Evolutionary conservation across 345 rosid species (phyloP), one percentile per base, ranked within the genome.

Genomic region (Linum tenue): DNA sequence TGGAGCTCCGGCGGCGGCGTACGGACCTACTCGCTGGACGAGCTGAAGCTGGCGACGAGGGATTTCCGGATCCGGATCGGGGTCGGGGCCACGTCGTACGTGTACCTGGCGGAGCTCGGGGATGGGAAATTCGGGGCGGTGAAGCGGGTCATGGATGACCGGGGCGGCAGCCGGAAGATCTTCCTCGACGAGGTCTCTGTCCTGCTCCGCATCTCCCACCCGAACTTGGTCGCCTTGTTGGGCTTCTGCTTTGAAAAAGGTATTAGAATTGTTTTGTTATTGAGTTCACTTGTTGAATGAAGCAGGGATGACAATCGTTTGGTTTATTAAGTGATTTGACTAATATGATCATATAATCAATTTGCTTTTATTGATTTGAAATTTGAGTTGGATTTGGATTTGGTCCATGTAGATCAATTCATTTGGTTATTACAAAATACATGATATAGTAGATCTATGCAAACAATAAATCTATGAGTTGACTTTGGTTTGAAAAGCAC

Each of bases 161-260:
- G 72, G 57, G 81, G 81, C 31, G 86, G 82, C 4, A 73, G 70
- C 78, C 76, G 70, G 71, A 82, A 82, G 69, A 74, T 78, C 15
- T 82, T 82, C 75, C 59, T 82, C 62, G 86, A 82, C 59, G 84
- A 83, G 64, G 82, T 83, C 31, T 82, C 86, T 3, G 76, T 78
- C 53, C 60, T 82, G 69, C 81, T 76, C 1, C 64, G 84, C 60
- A 78, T 83, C 65, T 83, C 78, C 53, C 86, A 80, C 63, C 86
- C 84, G 0, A 78, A 83, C 67, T 66, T 83, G 65, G 84, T 80
- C 15, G 80, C 80, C 36, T 53, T 83, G 69, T 5, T 78, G 57
- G 84, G 86, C 16, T 83, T 83, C 65, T 80, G 82, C 76, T 64
- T 74, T 3, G 86, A 83, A 35, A 77, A 73, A 76, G 82, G 82